These are phyloP conservation scores for Aspergillus pseudoviridinutans DNA, from an alignment of 2,329 filamentous ascomycete genomes.

Conservation along the genomic window DNA sequence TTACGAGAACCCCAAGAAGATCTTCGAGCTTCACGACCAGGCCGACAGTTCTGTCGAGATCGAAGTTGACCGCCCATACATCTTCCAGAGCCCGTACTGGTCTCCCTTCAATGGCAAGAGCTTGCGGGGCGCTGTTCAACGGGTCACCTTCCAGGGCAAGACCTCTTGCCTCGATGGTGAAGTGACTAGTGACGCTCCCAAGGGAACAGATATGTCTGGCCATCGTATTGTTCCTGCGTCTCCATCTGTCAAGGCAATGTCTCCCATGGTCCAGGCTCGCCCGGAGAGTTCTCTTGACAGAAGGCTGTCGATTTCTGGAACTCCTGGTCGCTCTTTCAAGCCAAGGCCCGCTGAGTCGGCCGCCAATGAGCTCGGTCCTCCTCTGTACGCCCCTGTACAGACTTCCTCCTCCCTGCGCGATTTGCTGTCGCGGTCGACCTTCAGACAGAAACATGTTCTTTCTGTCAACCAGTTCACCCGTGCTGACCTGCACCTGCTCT, in stretches of 20 bases:
- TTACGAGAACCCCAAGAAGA: slow-evolving; percentile 74
- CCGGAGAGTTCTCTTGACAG: slow-evolving; percentile 36
- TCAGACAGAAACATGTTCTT: slow-evolving; percentile 85
- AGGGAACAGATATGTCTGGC: slow-evolving; percentile 72
- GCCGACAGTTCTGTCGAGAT: slow-evolving; percentile 68
- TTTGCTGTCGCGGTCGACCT: slow-evolving; percentile 73
- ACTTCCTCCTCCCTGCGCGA: slow-evolving; percentile 58
- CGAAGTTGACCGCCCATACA: slow-evolving; percentile 69
- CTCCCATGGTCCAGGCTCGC: slow-evolving; percentile 37
- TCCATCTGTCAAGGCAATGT: slow-evolving; percentile 53
- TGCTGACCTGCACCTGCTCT: slow-evolving; percentile 84
- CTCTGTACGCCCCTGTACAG: slow-evolving; percentile 46
- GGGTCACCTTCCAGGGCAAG: slow-evolving; percentile 70
- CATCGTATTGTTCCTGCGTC: slow-evolving; percentile 53
- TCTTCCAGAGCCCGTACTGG: slow-evolving; percentile 55
- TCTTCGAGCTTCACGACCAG: slow-evolving; percentile 80
- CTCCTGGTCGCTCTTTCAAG: slow-evolving; percentile 34
- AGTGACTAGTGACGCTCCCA: slow-evolving; percentile 51
- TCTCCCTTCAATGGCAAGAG: slow-evolving; percentile 68
- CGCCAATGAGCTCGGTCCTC: slow-evolving; percentile 36
- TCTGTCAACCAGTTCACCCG: slow-evolving; percentile 89
- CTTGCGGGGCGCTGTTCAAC: slow-evolving; percentile 67
- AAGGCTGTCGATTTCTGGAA: slow-evolving; percentile 35
- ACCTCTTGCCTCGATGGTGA: slow-evolving; percentile 73
- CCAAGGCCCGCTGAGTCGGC: slow-evolving; percentile 21